Evolutionary conservation across 2,329 filamentous ascomycete species (phyloP).

Genomic region (Fusarium continuum): DNA sequence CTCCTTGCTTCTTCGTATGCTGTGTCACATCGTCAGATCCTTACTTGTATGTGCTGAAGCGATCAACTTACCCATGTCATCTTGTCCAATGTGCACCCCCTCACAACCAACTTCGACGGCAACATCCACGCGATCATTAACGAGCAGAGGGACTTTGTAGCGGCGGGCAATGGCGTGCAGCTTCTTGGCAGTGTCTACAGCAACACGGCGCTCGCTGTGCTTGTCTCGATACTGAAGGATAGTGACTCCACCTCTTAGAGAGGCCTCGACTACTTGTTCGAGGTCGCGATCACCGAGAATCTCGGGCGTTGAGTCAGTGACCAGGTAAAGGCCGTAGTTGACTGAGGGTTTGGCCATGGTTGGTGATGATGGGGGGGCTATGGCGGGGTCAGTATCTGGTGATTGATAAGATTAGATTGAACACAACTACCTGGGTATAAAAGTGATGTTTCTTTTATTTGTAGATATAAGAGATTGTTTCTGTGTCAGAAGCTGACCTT

Average conservation of each 20-base stretch:
- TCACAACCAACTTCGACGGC: conserved; percentile 86
- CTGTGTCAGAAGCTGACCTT: neutral
- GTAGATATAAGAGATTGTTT: neutral
- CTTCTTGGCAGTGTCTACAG: conserved; percentile 74
- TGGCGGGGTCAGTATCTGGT: conserved; percentile 11
- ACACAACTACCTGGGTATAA: neutral
- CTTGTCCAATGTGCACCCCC: conserved; percentile 93
- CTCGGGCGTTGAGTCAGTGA: conserved; percentile 89
- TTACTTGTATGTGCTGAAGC: neutral
- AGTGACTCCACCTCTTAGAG: conserved; percentile 81
- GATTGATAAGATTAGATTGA: neutral
- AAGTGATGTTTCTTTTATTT: neutral
- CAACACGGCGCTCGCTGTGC: conserved; percentile 74
- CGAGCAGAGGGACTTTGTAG: conserved; percentile 79
- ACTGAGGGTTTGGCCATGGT: conserved; percentile 49
- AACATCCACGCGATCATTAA: conserved; percentile 94
- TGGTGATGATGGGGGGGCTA: neutral
- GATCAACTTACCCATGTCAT: conserved; percentile 76
- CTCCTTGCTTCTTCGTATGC: conserved; percentile 65
- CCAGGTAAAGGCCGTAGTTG: conserved; percentile 87
- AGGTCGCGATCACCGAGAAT: conserved; percentile 80
- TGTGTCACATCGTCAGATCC: conserved; percentile 19
- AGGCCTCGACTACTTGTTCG: conserved; percentile 75
- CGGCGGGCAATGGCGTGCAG: conserved; percentile 76
- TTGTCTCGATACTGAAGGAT: conserved; percentile 94